Conservation (phyloP, 1,139 yeast genomes). For the Pichia sp. region DNA sequence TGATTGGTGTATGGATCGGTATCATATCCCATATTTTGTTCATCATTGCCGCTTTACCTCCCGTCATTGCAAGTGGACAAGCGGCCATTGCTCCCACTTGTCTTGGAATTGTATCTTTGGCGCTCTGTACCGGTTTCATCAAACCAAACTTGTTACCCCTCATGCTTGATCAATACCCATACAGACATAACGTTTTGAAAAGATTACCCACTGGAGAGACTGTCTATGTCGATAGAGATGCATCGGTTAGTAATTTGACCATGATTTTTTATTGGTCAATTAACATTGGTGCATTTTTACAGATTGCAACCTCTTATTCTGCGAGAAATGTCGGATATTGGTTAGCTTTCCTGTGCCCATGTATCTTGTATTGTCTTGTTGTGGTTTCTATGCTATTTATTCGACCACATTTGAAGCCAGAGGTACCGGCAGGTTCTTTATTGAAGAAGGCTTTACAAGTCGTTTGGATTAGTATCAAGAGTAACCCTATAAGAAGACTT, state of each 20-base stretch:
- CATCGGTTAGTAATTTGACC: constrained; percentile 68
- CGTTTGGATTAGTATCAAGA: constrained; percentile 33
- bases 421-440: constrained; percentile 42
- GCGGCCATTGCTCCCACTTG: constrained; percentile 34
- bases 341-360: constrained; percentile 65
- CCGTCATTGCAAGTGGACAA: constrained; percentile 32
- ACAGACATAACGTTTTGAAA: constrained; percentile 52
- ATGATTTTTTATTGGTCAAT: constrained; percentile 74
- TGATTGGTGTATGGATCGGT: constrained; percentile 36
- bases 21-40: constrained; percentile 34
- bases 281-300: constrained; percentile 72
- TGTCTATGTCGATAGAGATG: constrained; percentile 64
- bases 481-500: constrained; percentile 37
- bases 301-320: constrained; percentile 68
- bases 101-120: constrained; percentile 33
- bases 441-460: constrained; percentile 39
- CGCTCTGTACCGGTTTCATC: constrained; percentile 42
- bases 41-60: constrained; percentile 37
- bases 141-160: constrained; percentile 45
- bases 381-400: constrained; percentile 13
- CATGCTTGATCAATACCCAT: constrained; percentile 42
- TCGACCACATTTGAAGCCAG: constrained; percentile 27
- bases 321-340: constrained; percentile 69
- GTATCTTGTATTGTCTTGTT: constrained; percentile 34
- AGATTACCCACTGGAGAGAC: constrained; percentile 56